These are phyloP conservation scores for Fraxinus ornus DNA, from an alignment of 305 asterid species.

Conservation along the genomic window DNA sequence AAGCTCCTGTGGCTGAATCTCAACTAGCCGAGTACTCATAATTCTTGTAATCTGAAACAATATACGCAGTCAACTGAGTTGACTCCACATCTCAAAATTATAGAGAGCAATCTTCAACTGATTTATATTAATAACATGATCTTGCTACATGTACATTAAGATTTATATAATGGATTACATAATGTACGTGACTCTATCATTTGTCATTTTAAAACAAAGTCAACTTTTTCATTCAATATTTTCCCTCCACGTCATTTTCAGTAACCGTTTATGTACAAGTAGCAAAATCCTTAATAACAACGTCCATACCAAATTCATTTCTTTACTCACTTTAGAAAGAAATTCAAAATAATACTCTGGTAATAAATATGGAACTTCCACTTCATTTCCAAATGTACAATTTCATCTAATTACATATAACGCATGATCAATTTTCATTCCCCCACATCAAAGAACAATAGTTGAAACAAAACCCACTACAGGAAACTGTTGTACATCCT, in stretches of 20 bases:
- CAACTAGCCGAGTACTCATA: constrained; percentile 54
- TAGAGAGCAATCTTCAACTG: neutral
- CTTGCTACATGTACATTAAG: neutral
- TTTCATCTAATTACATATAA: neutral
- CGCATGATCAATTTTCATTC: neutral
- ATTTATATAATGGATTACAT: neutral
- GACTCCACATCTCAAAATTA: neutral
- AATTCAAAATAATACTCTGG: neutral
- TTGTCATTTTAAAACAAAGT: too few species aligned
- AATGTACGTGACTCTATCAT: neutral
- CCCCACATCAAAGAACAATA: neutral
- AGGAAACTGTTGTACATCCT: neutral
- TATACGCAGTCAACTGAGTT: constrained; percentile 2
- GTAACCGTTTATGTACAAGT: neutral
- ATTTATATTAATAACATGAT: neutral
- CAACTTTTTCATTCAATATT: too few species aligned
- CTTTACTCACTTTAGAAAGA: neutral
- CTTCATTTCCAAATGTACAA: neutral
- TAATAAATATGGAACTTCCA: neutral
- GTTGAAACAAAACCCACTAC: neutral
- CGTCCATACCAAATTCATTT: neutral
- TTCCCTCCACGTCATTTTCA: too few species aligned
- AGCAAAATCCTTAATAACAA: neutral
- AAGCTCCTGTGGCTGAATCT: constrained; percentile 78
- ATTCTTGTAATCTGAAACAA: constrained; percentile 38